Percentiles rank a stretch among this genome's conserved stretches.
Evolutionary conservation across 495 filamentous ascomycete genomes (phyloP).

Genomic region (Cercophora samala): DNA sequence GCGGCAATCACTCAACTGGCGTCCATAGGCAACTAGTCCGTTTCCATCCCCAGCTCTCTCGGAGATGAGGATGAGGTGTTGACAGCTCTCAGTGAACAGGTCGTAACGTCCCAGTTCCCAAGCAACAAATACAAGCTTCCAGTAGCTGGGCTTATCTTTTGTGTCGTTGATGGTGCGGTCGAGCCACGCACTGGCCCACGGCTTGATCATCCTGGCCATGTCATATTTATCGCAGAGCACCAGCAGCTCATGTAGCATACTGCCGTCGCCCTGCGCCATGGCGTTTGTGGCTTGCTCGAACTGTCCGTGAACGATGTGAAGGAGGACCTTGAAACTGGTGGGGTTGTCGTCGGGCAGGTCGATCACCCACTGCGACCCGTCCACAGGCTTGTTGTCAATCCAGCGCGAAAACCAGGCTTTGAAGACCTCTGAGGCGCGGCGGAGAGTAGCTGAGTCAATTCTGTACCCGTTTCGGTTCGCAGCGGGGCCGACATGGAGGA

Average conservation of each 20-base stretch:
- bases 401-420: conserved; percentile 27
- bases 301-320: neutral
- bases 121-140: neutral
- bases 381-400: conserved; percentile 25
- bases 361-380: conserved; percentile 24
- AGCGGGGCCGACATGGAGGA: conserved; percentile 11
- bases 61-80: neutral
- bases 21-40: neutral
- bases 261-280: neutral
- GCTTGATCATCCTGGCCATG: neutral
- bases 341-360: conserved; percentile 33
- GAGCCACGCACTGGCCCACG: neutral
- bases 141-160: neutral
- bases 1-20: neutral
- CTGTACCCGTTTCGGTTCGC: neutral
- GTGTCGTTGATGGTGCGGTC: neutral
- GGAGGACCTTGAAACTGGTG: neutral
- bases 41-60: neutral
- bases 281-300: neutral
- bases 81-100: neutral
- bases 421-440: conserved; percentile 5
- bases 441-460: conserved; percentile 7
- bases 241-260: neutral
- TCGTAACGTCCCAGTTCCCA: neutral
- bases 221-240: conserved; percentile 2